Evolutionary conservation across 164 flowering plant genomes (phyloP).

Genomic region (Nelumbo lutea): DNA sequence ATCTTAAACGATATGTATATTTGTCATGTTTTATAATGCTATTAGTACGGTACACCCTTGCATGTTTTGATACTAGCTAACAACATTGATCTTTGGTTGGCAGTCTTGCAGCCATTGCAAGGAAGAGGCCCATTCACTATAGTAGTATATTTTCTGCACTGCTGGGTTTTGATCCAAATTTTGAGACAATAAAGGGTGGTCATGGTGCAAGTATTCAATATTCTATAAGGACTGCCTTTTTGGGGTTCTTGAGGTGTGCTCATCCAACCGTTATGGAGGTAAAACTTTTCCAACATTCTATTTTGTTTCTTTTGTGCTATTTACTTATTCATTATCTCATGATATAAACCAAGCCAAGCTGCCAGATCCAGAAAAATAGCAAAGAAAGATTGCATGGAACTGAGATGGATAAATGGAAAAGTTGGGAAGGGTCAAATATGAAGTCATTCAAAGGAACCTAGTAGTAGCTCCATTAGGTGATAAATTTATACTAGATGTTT

Average conservation of each 20-base stretch:
- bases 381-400: too few species aligned
- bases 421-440: too few species aligned
- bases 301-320: not conserved
- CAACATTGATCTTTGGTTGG: slow-evolving; percentile 14
- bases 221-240: slow-evolving; percentile 79
- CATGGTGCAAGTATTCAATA: slow-evolving; percentile 80
- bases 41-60: too few species aligned
- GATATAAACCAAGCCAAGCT: too few species aligned
- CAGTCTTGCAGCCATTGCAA: slow-evolving; percentile 91
- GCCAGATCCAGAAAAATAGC: too few species aligned
- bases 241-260: slow-evolving; percentile 85
- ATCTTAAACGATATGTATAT: too few species aligned
- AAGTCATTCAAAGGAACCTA: too few species aligned
- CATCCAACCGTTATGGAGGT: slow-evolving; percentile 75
- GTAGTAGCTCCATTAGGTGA: too few species aligned
- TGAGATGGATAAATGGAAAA: too few species aligned
- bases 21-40: not conserved
- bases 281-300: slow-evolving; percentile 6
- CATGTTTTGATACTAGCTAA: not conserved
- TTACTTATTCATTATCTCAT: not conserved
- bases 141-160: slow-evolving; percentile 48
- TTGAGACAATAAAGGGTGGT: slow-evolving; percentile 48
- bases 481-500: too few species aligned
- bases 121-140: slow-evolving; percentile 73
- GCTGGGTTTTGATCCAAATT: slow-evolving; percentile 60